These are phyloP conservation scores for Globisporangium irregulare DNA, from an alignment of 352 stramenopile species.

Conservation along the genomic window DNA sequence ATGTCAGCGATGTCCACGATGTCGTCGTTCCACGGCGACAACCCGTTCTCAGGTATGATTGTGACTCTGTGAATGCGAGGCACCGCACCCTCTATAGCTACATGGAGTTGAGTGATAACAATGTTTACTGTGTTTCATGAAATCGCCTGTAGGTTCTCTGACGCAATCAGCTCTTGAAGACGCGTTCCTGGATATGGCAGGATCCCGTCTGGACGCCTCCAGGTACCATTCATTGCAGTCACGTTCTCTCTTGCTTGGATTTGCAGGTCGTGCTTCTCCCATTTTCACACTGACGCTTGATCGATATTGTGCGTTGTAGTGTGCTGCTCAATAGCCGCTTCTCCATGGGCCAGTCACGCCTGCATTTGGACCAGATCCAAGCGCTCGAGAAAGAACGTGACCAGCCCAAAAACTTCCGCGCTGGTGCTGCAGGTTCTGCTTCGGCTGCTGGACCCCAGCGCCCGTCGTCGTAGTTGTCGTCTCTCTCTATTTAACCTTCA, in stretches of 20 bases:
- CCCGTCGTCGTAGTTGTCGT: not conserved
- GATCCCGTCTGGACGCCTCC: conserved; percentile 68
- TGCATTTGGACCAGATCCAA: conserved; percentile 27
- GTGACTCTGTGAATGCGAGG: not conserved
- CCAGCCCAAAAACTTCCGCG: not conserved
- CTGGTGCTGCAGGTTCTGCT: not conserved
- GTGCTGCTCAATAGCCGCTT: conserved; percentile 66
- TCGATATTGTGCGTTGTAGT: conserved; percentile 17
- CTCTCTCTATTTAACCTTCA: conserved; percentile 7
- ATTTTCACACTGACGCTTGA: not conserved
- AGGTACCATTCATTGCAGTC: conserved; percentile 25
- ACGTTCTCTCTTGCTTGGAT: not conserved
- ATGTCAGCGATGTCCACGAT: conserved; percentile 55
- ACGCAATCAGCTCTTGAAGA: conserved; percentile 84
- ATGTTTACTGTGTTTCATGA: not conserved
- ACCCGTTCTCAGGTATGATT: conserved; percentile 40
- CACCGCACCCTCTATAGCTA: too few relatives aligned
- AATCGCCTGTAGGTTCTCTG: conserved; percentile 37
- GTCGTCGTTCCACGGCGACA: conserved; percentile 58
- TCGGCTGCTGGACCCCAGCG: not conserved
- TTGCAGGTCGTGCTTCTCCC: not conserved
- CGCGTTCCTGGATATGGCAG: conserved; percentile 82
- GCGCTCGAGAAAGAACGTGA: conserved; percentile 10
- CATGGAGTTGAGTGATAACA: not conserved
- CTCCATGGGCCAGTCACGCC: conserved; percentile 28